phyloP scores from a whole-genome alignment of 305 asterid genomes.

The Fraxinus paxiana region DNA sequence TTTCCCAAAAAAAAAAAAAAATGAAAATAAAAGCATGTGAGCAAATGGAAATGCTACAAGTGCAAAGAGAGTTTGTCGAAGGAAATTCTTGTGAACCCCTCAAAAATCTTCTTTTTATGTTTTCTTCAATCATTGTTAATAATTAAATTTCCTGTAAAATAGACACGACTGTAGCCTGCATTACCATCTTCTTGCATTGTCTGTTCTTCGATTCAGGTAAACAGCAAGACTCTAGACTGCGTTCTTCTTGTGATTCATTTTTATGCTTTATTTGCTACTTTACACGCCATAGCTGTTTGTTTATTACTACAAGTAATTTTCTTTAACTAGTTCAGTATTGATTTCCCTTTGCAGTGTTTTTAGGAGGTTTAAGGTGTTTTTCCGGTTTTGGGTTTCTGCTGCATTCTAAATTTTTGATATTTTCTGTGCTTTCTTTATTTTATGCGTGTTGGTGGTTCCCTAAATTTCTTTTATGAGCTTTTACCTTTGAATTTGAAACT shows the following conservation, averaged over 20 bases:
- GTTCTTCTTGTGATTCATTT: background rate
- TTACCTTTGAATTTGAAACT: background rate
- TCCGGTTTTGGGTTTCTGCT: constrained; percentile 7
- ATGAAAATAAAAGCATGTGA: background rate
- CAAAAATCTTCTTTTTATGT: constrained; percentile 7
- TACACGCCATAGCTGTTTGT: background rate
- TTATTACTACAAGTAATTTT: background rate
- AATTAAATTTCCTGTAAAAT: background rate
- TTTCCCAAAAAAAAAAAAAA: constrained; percentile 14
- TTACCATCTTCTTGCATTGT: constrained; percentile 20
- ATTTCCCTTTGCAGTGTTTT: background rate
- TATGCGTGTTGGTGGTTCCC: background rate
- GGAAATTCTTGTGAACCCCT: constrained; percentile 34
- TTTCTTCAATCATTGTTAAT: constrained; percentile 23
- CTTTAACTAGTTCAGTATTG: background rate
- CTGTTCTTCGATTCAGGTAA: constrained; percentile 21
- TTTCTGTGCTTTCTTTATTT: background rate
- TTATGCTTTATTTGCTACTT: constrained; percentile 12
- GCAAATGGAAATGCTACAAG: background rate
- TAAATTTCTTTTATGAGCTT: background rate
- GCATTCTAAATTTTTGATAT: background rate
- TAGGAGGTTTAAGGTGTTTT: background rate
- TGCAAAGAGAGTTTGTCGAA: constrained; percentile 27
- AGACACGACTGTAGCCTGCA: constrained; percentile 21
- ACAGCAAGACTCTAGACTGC: background rate